These are phyloP conservation scores for Backusella westeae DNA, from an alignment of 192 early-diverging fungal genomes.

Conservation along the genomic window DNA sequence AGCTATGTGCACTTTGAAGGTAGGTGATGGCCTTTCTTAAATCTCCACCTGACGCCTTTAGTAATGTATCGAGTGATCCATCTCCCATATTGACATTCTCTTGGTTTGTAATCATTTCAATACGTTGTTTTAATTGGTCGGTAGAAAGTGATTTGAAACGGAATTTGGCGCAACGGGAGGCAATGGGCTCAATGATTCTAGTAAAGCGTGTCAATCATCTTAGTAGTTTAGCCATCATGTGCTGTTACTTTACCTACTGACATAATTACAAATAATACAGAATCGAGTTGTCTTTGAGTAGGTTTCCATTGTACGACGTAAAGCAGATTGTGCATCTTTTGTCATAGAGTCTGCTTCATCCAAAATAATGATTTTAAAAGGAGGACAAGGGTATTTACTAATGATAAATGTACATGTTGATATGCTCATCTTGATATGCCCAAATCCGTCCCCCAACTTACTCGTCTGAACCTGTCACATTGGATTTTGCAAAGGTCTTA, in stretches of 20 bases:
- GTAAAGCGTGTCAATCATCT: background rate
- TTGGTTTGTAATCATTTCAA: conserved; percentile 61
- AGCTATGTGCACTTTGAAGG: conserved; percentile 78
- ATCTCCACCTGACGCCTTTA: conserved; percentile 83
- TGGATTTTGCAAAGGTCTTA: conserved; percentile 87
- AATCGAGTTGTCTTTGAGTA: conserved; percentile 92
- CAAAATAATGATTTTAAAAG: conserved; percentile 94
- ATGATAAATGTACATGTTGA: background rate
- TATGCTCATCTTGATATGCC: background rate
- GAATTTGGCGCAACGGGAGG: conserved; percentile 94
- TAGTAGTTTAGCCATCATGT: no score
- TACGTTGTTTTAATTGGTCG: conserved; percentile 54
- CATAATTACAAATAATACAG: conserved; percentile 93
- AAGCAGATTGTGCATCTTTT: conserved; percentile 86
- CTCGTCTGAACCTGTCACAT: conserved; percentile 48
- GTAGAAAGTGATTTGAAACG: conserved; percentile 82
- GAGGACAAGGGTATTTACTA: conserved; percentile 61
- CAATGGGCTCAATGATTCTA: conserved; percentile 91
- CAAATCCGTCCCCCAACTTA: conserved; percentile 19
- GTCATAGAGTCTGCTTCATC: conserved; percentile 99
- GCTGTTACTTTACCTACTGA: conserved; percentile 50
- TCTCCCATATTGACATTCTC: conserved; percentile 63
- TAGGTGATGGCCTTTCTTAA: conserved; percentile 90
- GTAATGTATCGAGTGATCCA: conserved; percentile 63
- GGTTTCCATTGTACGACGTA: conserved; percentile 93